Percentiles rank a stretch among this genome's conserved stretches.
phyloP scores from a whole-genome alignment of 2,329 filamentous ascomycete species.

The Raffaelea albimanens region DNA sequence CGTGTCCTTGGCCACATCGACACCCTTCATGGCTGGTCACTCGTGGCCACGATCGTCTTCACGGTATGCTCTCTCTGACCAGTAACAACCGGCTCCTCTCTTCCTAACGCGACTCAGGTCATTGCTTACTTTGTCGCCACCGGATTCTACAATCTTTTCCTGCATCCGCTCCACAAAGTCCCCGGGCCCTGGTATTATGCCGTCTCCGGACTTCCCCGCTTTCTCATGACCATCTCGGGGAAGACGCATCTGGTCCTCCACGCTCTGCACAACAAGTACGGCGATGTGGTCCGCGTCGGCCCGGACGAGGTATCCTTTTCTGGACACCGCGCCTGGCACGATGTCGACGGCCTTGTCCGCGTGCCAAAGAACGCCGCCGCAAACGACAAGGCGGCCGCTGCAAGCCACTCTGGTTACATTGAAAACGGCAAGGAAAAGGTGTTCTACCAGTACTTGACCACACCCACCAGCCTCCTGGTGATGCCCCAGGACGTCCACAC shows the following conservation, averaged over 20 bases:
- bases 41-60: no score
- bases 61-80: no score
- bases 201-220: conserved; percentile 11
- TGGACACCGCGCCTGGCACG: conserved; percentile 23
- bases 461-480: conserved; percentile 5
- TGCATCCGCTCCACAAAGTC: conserved; percentile 21
- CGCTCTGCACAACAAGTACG: conserved; percentile 25
- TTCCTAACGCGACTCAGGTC: no score
- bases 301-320: conserved; percentile 33
- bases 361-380: neutral
- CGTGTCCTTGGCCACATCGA: no score
- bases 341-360: conserved; percentile 17
- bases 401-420: no score
- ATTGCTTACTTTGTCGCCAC: neutral
- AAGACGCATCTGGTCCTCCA: conserved; percentile 4
- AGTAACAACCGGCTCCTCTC: no score
- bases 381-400: neutral
- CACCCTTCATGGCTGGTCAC: no score
- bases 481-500: conserved; percentile 5
- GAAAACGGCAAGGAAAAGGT: conserved; percentile 9
- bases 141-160: conserved; percentile 8
- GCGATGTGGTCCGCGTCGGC: conserved; percentile 32
- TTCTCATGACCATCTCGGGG: neutral
- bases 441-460: conserved; percentile 2
- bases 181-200: conserved; percentile 22